Evolutionary conservation across 2,329 filamentous ascomycete species (phyloP).

Genomic region (Cercospora sesami): DNA sequence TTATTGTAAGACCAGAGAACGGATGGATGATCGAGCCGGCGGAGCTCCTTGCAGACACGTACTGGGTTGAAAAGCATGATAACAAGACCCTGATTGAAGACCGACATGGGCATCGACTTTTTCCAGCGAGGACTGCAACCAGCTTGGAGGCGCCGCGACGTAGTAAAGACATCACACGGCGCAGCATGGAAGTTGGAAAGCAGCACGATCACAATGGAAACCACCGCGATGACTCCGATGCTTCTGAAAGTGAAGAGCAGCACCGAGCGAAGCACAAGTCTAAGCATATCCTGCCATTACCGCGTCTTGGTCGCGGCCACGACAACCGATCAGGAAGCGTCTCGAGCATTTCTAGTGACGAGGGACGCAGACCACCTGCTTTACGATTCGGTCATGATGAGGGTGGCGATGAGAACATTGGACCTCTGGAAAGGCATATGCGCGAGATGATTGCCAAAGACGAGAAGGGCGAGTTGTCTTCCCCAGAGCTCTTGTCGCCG

Average conservation of each 20-base stretch:
- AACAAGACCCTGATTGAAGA: constrained; percentile 84
- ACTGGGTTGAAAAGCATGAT: constrained; percentile 81
- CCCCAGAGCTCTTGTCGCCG: constrained; percentile 44
- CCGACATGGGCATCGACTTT: constrained; percentile 72
- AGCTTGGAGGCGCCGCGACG: constrained; percentile 30
- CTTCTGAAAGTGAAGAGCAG: constrained; percentile 23
- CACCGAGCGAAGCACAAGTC: constrained; percentile 11
- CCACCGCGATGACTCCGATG: constrained; percentile 16
- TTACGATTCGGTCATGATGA: constrained; percentile 47
- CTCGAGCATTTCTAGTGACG: constrained; percentile 35
- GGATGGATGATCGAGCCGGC: constrained; percentile 84
- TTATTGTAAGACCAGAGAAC: constrained; percentile 70
- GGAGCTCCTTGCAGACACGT: constrained; percentile 83
- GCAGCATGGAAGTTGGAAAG: constrained; percentile 11
- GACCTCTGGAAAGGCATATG: constrained; percentile 50
- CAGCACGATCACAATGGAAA: constrained; percentile 15
- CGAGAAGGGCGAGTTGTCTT: constrained; percentile 39
- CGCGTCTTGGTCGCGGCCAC: constrained; percentile 29
- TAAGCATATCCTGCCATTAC: constrained; percentile 26
- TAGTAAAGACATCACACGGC: constrained; percentile 26
- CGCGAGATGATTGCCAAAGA: constrained; percentile 47
- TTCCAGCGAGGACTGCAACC: constrained; percentile 45
- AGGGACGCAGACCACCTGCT: constrained; percentile 46
- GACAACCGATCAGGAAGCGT: constrained; percentile 31
- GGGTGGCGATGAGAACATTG: constrained; percentile 46